Conservation (phyloP, 140 eudicot species). For the Ambrosia hybrid region DNA sequence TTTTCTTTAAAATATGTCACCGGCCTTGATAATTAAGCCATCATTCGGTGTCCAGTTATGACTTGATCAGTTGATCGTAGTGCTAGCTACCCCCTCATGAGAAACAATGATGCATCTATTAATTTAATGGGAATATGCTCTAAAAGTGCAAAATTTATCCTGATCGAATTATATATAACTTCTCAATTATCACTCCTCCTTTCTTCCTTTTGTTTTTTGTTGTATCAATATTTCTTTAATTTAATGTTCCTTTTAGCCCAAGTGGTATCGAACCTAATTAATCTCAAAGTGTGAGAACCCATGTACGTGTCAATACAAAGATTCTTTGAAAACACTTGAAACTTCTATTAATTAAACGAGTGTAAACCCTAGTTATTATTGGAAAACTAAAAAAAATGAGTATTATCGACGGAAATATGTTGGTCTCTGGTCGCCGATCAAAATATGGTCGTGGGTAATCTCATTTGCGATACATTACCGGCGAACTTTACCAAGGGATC, state of each 20-base stretch:
- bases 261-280: slow-evolving; percentile 13
- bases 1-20: background rate
- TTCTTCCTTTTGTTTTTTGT: background rate
- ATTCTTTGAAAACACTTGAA: slow-evolving; percentile 8
- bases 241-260: slow-evolving; percentile 25
- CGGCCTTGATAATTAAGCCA: slow-evolving; percentile 1
- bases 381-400: too few species aligned
- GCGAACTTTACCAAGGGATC: too few species aligned
- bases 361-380: too few species aligned
- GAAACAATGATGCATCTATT: slow-evolving; percentile 35
- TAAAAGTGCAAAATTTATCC: slow-evolving; percentile 26
- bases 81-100: slow-evolving; percentile 36
- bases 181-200: slow-evolving; percentile 11
- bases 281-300: slow-evolving; percentile 29
- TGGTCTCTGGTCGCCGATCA: too few species aligned
- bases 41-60: slow-evolving; percentile 9
- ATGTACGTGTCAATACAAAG: slow-evolving; percentile 20
- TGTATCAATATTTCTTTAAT: background rate
- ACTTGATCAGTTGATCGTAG: slow-evolving; percentile 9
- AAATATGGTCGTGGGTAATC: too few species aligned
- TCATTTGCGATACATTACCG: too few species aligned
- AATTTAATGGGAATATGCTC: slow-evolving; percentile 12
- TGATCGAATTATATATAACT: slow-evolving; percentile 13
- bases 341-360: background rate
- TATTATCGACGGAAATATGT: too few species aligned